These are phyloP conservation scores for Shiraia bambusicola DNA, from an alignment of 2,329 filamentous ascomycete genomes.

Conservation along the genomic window DNA sequence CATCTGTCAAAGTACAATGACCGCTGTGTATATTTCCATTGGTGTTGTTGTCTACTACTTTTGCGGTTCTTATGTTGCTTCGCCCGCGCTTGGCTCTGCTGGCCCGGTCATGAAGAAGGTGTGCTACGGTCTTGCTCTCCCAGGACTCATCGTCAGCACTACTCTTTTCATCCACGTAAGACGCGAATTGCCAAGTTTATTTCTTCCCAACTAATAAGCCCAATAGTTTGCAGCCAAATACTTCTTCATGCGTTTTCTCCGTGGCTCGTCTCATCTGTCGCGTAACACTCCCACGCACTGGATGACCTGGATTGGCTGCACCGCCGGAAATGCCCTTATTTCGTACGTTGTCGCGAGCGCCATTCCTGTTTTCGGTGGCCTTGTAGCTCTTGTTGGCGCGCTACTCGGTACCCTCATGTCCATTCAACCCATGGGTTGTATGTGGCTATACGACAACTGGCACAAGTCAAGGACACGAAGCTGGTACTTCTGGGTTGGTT, in stretches of 20 bases:
- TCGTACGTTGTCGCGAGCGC: slow-evolving; percentile 30
- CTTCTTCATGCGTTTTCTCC: slow-evolving; percentile 67
- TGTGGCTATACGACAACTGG: slow-evolving; percentile 36
- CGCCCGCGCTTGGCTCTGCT: slow-evolving; percentile 67
- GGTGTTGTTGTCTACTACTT: slow-evolving; percentile 69
- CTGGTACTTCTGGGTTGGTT: slow-evolving; percentile 18
- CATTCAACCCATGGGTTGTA: slow-evolving; percentile 31
- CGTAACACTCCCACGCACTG: slow-evolving; percentile 28
- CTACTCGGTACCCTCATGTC: slow-evolving; percentile 31
- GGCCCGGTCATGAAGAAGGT: slow-evolving; percentile 59
- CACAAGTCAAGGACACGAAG: slow-evolving; percentile 6
- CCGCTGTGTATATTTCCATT: slow-evolving; percentile 63
- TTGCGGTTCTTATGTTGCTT: slow-evolving; percentile 61
- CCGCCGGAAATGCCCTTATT: slow-evolving; percentile 15
- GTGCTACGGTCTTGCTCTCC: slow-evolving; percentile 68
- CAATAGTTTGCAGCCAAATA: slow-evolving; percentile 27
- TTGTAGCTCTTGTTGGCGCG: slow-evolving; percentile 29
- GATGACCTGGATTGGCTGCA: slow-evolving; percentile 28
- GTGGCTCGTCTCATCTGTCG: slow-evolving; percentile 64
- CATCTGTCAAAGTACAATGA: slow-evolving; percentile 62
- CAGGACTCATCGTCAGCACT: slow-evolving; percentile 39
- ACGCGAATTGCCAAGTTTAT: background rate
- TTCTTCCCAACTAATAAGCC: slow-evolving; percentile 1
- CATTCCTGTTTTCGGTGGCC: slow-evolving; percentile 31
- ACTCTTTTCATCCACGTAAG: slow-evolving; percentile 27